Evolutionary conservation across 1,284 basidiomycete species (phyloP), one percentile per base, ranked within the genome.

Genomic region (Cutaneotrichosporon sp.): DNA sequence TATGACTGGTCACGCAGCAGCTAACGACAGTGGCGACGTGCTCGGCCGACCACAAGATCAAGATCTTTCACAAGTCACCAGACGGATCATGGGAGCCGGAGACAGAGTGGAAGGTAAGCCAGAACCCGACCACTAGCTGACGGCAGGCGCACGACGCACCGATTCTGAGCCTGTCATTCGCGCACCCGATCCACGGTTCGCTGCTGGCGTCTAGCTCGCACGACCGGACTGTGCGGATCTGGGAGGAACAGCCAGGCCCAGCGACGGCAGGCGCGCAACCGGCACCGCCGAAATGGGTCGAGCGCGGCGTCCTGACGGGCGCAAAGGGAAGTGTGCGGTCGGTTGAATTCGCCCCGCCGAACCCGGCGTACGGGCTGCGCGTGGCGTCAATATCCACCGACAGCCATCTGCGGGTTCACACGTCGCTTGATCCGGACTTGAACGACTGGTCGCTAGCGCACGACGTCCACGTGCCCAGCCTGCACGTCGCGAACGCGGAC

Each of bases 181-280:
- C 88, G 2, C 89, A 92, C 67, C 90, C 91, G 7, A 84, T 91
- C 69, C 90, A 90, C 60, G 90, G 90, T 10, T 82, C 83, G 1
- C 81, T 94, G 51, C 78, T 94, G 51, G 89, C 89, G 0, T 89
- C 87, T 0, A 83, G 83, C 7, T 90, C 87, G 1, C 90, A 90
- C 65, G 91, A 96, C 73, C 82, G 90, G 15, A 88, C 87, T 0
- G 86, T 90, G 51, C 87, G 91, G 72, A 81, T 94, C 17, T 94
- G 90, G 90, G 89, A 92, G 69, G 86, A 88, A 64, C 55, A 88
- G 65, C 26, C 26, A 7, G 54, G 50, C 10, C 43, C 58, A 3
- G 36, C 59, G 2, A 37, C 46, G 14, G 21, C 45, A 36, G 21
- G 20, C 9, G 45, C 43, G 8, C 42, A 46, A 17, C 17, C 43